phyloP scores from a whole-genome alignment of 495 filamentous ascomycete species.

The Neurospora sp. region DNA sequence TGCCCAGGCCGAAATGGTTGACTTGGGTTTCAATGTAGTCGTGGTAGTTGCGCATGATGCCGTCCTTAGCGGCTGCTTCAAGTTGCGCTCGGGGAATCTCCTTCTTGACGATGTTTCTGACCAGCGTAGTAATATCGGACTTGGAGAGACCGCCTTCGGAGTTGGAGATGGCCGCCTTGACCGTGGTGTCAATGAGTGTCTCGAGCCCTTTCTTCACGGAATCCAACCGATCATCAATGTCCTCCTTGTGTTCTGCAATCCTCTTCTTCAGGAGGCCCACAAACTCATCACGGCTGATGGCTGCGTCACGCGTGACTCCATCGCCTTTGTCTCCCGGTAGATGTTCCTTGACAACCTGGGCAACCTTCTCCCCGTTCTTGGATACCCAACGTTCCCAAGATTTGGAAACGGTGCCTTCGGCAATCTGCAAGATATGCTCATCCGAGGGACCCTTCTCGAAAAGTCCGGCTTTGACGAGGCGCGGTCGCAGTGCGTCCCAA shows the following conservation, averaged over 20 bases:
- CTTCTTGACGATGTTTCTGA: constrained; percentile 26
- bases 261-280: constrained; percentile 11
- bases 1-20: constrained; percentile 31
- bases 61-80: constrained; percentile 18
- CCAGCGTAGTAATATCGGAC: constrained; percentile 21
- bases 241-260: constrained; percentile 9
- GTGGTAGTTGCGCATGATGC: constrained; percentile 15
- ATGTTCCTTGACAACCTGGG: constrained; percentile 10
- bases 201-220: constrained; percentile 9
- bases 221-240: constrained; percentile 11
- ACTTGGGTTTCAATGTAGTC: constrained; percentile 25
- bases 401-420: constrained; percentile 8
- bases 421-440: constrained; percentile 7
- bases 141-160: constrained; percentile 11
- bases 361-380: constrained; percentile 23
- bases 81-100: constrained; percentile 25
- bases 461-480: constrained; percentile 12
- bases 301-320: not conserved
- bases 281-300: constrained; percentile 18
- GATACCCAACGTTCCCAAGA: constrained; percentile 27
- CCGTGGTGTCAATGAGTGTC: constrained; percentile 3
- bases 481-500: constrained; percentile 26
- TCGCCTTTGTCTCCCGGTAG: not conserved
- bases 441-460: not conserved
- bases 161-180: not conserved